Conservation (phyloP, 2,329 filamentous ascomycete genomes). For the Cladosporium cucumerinum region DNA sequence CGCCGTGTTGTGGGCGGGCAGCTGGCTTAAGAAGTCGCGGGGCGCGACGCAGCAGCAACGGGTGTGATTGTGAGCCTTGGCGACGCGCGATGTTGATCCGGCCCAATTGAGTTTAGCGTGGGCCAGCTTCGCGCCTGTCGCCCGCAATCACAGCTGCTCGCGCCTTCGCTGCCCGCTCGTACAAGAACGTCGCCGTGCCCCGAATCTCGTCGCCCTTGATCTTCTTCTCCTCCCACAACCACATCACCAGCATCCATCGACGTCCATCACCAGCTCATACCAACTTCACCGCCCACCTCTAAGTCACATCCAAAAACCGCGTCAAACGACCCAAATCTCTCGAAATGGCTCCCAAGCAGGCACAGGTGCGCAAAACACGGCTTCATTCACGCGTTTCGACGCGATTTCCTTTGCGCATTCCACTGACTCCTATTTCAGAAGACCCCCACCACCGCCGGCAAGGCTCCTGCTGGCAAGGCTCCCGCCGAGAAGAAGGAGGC, state of each 20-base stretch:
- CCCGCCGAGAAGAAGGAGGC: conserved; percentile 99
- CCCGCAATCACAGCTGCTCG: conserved; percentile 18
- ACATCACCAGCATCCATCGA: conserved; percentile 33
- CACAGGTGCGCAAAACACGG: conserved; percentile 50
- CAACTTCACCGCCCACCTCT: conserved; percentile 32
- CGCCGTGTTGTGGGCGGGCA: conserved; percentile 17
- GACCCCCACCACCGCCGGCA: conserved; percentile 90
- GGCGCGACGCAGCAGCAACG: conserved; percentile 7
- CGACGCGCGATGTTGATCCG: conserved; percentile 15
- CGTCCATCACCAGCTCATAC: conserved; percentile 30
- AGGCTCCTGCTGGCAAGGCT: conserved; percentile 77
- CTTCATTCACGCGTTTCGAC: conserved; percentile 22
- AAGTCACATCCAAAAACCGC: conserved; percentile 30
- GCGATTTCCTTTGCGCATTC: conserved; percentile 19
- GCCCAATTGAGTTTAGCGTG: conserved; percentile 21
- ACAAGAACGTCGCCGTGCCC: conserved; percentile 17
- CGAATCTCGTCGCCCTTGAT: conserved; percentile 15
- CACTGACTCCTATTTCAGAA: conserved; percentile 19
- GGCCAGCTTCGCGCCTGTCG: conserved; percentile 15
- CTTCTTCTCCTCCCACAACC: conserved; percentile 41
- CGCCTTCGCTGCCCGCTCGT: conserved; percentile 16
- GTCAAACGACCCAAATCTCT: conserved; percentile 32
- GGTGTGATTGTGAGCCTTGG: conserved; percentile 17
- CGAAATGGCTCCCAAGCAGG: conserved; percentile 96
- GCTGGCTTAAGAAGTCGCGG: conserved; percentile 18